Percentiles rank a stretch among this genome's conserved stretches.
Conservation (phyloP, 306 rosid genomes). For the Cucurbita ficifolia region DNA sequence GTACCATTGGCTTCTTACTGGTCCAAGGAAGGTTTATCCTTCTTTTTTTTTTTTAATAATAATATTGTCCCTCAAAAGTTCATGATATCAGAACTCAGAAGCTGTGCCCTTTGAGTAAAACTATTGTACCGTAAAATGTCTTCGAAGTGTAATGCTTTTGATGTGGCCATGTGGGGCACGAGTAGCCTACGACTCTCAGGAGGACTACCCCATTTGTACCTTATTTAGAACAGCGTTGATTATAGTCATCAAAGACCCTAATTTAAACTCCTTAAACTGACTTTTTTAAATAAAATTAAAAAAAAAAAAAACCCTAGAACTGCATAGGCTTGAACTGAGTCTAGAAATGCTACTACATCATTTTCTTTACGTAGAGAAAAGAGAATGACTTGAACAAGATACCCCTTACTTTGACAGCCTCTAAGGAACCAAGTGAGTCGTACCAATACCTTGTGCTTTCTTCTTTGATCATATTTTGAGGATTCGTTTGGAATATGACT, state of each 20-base stretch:
- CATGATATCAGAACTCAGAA: neutral
- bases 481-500: too few relatives aligned
- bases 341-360: neutral
- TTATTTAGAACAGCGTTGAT: neutral
- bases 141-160: neutral
- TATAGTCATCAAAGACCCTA: conserved; percentile 1
- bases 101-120: neutral
- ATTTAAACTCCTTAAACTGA: neutral
- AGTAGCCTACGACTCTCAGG: neutral
- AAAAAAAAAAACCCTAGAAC: neutral
- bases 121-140: neutral
- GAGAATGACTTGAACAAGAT: neutral
- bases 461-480: neutral
- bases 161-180: neutral
- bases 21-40: neutral
- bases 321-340: neutral
- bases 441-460: neutral
- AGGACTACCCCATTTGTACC: neutral
- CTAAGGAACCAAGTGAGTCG: neutral
- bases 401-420: neutral
- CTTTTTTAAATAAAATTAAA: too few relatives aligned
- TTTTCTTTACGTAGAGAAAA: neutral
- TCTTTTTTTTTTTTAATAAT: neutral
- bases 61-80: neutral
- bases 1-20: neutral